These are phyloP conservation scores for Cladosporium colombiae DNA, from an alignment of 2,329 filamentous ascomycete species.

Conservation along the genomic window DNA sequence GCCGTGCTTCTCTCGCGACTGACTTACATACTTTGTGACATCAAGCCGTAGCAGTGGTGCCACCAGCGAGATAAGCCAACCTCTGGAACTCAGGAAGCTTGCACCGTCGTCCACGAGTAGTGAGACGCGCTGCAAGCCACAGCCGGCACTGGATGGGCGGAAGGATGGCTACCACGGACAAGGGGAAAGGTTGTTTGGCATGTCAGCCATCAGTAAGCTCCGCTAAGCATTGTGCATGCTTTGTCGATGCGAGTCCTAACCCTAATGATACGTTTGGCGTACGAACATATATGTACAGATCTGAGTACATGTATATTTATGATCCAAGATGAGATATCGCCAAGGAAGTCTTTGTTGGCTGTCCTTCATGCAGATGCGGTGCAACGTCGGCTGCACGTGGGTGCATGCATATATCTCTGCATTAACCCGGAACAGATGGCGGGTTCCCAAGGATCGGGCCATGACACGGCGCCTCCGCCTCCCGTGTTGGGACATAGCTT, in stretches of 20 bases:
- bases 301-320: no score
- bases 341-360: no score
- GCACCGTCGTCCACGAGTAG: neutral
- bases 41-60: neutral
- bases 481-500: neutral
- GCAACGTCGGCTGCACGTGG: neutral
- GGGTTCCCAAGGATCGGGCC: neutral
- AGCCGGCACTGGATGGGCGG: neutral
- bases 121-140: neutral
- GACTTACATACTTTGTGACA: neutral
- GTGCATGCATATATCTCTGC: neutral
- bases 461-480: neutral
- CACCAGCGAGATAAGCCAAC: neutral
- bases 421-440: neutral
- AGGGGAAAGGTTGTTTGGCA: neutral
- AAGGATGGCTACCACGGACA: neutral
- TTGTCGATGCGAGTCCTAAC: neutral
- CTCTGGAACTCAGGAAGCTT: neutral
- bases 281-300: neutral
- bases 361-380: no score
- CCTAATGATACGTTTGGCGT: neutral
- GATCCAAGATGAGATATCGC: no score
- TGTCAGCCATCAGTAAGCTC: constrained; percentile 11
- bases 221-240: neutral
- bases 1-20: neutral